These are phyloP conservation scores for Aspergillus heteromorphus DNA, from an alignment of 495 filamentous ascomycete genomes.

Conservation along the genomic window DNA sequence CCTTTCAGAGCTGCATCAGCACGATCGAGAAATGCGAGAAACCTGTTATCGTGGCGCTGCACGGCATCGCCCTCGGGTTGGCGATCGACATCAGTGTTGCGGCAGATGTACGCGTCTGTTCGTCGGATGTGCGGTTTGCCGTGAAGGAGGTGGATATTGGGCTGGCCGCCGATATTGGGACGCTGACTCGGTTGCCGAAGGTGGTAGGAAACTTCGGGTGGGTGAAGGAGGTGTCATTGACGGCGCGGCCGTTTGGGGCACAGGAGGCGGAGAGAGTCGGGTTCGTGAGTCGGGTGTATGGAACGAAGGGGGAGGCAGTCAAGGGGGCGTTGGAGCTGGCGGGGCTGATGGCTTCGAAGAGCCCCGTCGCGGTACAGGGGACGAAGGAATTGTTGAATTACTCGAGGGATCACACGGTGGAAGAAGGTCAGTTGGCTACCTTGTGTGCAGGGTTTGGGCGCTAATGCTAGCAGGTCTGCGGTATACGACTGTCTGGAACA, in stretches of 20 bases:
- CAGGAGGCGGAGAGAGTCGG: constrained; percentile 79
- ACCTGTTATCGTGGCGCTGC: constrained; percentile 80
- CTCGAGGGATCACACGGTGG: constrained; percentile 69
- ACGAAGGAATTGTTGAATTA: constrained; percentile 93
- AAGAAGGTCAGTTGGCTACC: constrained; percentile 55
- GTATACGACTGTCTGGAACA: constrained; percentile 87
- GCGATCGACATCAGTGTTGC: constrained; percentile 78
- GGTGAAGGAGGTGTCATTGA: constrained; percentile 87
- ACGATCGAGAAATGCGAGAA: constrained; percentile 84
- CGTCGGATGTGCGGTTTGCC: constrained; percentile 56
- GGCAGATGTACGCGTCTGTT: constrained; percentile 74
- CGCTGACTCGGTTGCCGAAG: constrained; percentile 79
- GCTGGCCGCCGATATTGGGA: constrained; percentile 89
- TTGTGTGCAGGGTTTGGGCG: background rate
- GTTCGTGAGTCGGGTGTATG: constrained; percentile 74
- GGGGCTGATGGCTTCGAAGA: constrained; percentile 67
- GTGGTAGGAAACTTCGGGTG: constrained; percentile 70
- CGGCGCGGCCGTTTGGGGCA: constrained; percentile 69
- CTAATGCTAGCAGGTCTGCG: constrained; percentile 51
- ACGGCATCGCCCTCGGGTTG: constrained; percentile 75
- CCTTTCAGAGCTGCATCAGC: constrained; percentile 74
- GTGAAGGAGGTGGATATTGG: constrained; percentile 98
- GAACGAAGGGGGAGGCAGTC: constrained; percentile 57
- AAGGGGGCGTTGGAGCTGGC: constrained; percentile 62
- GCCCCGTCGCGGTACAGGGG: constrained; percentile 84